Conservation (phyloP, 176 grass and related monocot species). For the Oryza punctata region DNA sequence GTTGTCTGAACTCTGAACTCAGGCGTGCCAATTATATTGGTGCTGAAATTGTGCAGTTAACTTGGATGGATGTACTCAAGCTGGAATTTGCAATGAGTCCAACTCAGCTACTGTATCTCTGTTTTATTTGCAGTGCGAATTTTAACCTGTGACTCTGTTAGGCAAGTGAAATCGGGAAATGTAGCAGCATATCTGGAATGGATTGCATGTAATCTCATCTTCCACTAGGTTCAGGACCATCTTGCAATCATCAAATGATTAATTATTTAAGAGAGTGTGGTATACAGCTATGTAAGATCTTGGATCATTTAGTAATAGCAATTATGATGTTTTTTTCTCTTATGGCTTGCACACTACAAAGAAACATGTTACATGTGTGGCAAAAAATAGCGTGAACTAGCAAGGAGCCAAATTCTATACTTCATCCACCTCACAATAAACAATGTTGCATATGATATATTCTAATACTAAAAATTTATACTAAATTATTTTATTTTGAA, state of each 20-base stretch:
- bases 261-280: background rate
- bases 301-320: background rate
- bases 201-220: background rate
- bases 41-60: background rate
- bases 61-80: background rate
- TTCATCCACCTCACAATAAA: too few species aligned
- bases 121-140: background rate
- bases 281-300: background rate
- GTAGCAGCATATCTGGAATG: background rate
- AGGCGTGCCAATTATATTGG: constrained; percentile 13
- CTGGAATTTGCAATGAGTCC: background rate
- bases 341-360: background rate
- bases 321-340: constrained; percentile 16
- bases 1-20: constrained; percentile 18
- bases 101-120: background rate
- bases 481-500: too few species aligned
- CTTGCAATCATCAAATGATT: constrained; percentile 22
- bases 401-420: too few species aligned
- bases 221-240: constrained; percentile 17
- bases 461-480: too few species aligned
- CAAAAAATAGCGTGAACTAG: constrained; percentile 28
- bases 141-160: background rate
- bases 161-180: background rate
- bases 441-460: too few species aligned
- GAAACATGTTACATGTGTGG: constrained; percentile 34